These are phyloP conservation scores for Sporothrix phasma DNA, from an alignment of 2,329 filamentous ascomycete species.

Conservation along the genomic window DNA sequence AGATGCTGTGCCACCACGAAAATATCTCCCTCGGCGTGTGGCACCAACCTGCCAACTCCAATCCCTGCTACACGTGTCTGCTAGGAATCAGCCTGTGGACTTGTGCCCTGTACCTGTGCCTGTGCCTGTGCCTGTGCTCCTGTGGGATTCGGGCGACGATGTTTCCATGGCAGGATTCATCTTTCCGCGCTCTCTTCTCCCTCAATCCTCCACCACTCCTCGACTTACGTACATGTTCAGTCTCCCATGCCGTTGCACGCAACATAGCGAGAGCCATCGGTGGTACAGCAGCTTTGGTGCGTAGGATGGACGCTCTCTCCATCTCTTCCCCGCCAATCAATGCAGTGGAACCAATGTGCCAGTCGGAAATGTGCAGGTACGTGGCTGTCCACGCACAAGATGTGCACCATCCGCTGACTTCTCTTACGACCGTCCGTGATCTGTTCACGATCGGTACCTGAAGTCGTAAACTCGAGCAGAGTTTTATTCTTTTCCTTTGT, in stretches of 20 bases:
- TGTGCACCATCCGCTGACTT: background rate
- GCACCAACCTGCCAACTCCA: background rate
- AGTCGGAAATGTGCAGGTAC: background rate
- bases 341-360: background rate
- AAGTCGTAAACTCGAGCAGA: too few species aligned
- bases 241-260: background rate
- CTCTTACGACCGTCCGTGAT: background rate
- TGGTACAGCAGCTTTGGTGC: background rate
- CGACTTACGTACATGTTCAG: background rate
- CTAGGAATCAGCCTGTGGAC: background rate
- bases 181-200: background rate
- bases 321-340: background rate
- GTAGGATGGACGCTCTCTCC: too few species aligned
- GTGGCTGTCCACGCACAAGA: background rate
- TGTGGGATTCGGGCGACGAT: background rate
- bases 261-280: background rate
- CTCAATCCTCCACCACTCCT: background rate
- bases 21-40: background rate
- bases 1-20: background rate
- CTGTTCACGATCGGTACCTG: background rate
- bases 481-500: too few species aligned
- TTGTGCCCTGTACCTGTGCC: background rate
- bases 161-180: background rate
- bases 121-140: background rate
- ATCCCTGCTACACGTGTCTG: constrained; percentile 2